phyloP scores from a whole-genome alignment of 371 early-diverging fungal genomes.

The Ordospora pajunii region DNA sequence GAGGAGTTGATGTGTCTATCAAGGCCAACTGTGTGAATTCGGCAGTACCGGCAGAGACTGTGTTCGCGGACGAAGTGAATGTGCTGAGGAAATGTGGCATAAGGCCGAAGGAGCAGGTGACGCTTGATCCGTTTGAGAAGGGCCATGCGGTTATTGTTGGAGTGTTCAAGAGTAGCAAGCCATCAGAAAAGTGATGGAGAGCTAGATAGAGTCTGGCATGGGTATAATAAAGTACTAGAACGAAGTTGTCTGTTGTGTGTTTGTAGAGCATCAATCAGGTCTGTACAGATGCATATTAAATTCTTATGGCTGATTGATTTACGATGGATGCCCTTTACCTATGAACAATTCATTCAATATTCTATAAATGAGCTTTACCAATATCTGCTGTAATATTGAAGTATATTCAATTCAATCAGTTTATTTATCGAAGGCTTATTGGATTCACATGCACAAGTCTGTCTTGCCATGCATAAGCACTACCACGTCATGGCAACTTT shows the following conservation, averaged over 20 bases:
- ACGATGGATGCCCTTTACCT: no score
- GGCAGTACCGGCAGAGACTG: conserved; percentile 86
- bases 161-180: conserved; percentile 51
- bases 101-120: conserved; percentile 96
- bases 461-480: neutral
- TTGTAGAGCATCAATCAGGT: neutral
- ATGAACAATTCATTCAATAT: no score
- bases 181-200: neutral
- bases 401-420: neutral
- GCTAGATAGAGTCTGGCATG: neutral
- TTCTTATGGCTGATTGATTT: no score
- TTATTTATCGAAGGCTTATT: neutral
- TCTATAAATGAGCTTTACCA: neutral
- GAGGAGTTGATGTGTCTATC: conserved; percentile 94
- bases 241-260: neutral
- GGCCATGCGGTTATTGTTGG: conserved; percentile 98
- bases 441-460: neutral
- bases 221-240: neutral
- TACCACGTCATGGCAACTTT: conserved; percentile 1
- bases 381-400: neutral
- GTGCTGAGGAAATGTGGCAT: conserved; percentile 91
- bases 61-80: conserved; percentile 98
- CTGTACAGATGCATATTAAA: no score
- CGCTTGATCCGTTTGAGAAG: conserved; percentile 98
- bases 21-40: conserved; percentile 99